These are phyloP conservation scores for Poterioochromonas sp. DNA, from an alignment of 352 stramenopile species.

Conservation along the genomic window DNA sequence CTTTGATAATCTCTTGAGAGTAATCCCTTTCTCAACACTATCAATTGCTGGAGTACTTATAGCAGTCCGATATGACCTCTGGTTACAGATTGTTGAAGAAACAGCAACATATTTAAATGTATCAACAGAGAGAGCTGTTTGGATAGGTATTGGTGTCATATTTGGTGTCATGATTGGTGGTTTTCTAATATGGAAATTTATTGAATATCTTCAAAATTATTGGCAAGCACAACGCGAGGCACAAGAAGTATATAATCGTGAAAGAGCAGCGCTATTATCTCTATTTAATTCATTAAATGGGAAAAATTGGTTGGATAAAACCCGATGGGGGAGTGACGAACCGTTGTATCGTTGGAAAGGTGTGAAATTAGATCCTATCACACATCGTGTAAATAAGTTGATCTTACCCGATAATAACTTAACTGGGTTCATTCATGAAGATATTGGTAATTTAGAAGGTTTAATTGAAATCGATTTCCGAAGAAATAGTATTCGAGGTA, in stretches of 20 bases:
- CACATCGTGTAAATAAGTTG: slow-evolving; percentile 12
- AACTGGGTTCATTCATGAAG: neutral
- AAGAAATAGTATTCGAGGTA: neutral
- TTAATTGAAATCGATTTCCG: slow-evolving; percentile 23
- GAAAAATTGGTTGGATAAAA: slow-evolving; percentile 20
- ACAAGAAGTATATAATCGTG: neutral
- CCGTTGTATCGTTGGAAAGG: neutral
- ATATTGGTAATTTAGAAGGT: neutral
- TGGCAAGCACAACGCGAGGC: neutral
- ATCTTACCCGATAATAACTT: slow-evolving; percentile 6
- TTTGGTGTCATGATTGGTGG: neutral
- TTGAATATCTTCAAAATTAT: neutral
- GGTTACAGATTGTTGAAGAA: neutral
- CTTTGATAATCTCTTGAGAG: too few species aligned
- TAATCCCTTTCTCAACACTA: neutral
- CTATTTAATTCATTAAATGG: slow-evolving; percentile 11
- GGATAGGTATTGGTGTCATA: neutral
- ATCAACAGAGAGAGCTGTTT: neutral
- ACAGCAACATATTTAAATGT: neutral
- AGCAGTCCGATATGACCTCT: neutral
- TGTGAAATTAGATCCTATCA: slow-evolving; percentile 3
- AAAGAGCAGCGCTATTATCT: neutral
- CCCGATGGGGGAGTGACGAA: neutral
- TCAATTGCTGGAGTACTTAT: neutral
- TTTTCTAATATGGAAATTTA: neutral